Conservation (phyloP, 306 rosid genomes). For the Quercus alba region DNA sequence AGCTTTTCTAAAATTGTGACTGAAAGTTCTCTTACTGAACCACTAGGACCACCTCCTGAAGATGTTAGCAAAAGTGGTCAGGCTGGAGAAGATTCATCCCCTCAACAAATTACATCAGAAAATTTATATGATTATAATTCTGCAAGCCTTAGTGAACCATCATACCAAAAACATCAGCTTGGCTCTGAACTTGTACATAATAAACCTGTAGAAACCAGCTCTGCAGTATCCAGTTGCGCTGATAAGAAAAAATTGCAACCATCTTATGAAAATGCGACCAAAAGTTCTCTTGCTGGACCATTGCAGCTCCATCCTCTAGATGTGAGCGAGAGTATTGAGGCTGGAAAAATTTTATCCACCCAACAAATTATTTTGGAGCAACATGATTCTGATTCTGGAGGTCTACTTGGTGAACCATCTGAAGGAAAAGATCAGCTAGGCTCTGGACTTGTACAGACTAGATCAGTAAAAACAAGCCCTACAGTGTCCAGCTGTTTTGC, state of each 20-base stretch:
- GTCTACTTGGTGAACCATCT: not conserved
- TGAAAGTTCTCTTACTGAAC: slow-evolving; percentile 33
- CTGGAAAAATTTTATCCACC: not conserved
- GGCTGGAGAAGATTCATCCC: slow-evolving; percentile 23
- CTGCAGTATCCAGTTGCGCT: not conserved
- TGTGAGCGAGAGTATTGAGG: not conserved
- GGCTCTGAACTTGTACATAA: slow-evolving; percentile 9
- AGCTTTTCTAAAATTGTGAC: slow-evolving; percentile 28
- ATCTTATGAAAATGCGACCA: not conserved
- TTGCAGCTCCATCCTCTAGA: not conserved
- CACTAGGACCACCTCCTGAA: slow-evolving; percentile 20
- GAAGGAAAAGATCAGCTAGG: not conserved
- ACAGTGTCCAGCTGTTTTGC: not conserved
- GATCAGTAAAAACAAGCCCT: not conserved
- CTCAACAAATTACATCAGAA: slow-evolving; percentile 11
- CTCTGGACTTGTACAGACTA: not conserved
- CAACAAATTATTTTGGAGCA: not conserved
- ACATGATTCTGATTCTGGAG: not conserved
- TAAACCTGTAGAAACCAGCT: slow-evolving; percentile 19
- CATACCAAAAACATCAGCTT: slow-evolving; percentile 17
- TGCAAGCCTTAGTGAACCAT: slow-evolving; percentile 9
- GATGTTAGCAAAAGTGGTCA: slow-evolving; percentile 24
- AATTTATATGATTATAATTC: slow-evolving; percentile 1
- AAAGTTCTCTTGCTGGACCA: not conserved
- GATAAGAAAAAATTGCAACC: not conserved